Evolutionary conservation across 176 grass and related monocot species (phyloP).

Genomic region (Bothriochloa decipiens): DNA sequence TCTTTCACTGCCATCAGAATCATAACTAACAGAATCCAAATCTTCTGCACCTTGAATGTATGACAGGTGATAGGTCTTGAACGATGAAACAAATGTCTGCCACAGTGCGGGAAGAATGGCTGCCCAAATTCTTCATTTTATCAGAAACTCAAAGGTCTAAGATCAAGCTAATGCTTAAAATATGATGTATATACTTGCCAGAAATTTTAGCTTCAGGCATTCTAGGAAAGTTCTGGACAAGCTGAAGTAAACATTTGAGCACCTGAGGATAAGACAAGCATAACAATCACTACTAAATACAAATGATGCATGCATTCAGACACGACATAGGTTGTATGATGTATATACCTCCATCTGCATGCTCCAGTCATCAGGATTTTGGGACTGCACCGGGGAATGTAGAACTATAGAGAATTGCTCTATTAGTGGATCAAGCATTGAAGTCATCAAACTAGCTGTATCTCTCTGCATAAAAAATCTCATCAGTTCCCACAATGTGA

Average conservation of each 20-base stretch:
- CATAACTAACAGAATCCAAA: slow-evolving; percentile 71
- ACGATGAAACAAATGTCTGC: slow-evolving; percentile 86
- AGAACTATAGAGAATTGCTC: slow-evolving; percentile 80
- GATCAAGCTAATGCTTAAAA: not conserved
- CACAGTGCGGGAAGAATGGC: slow-evolving; percentile 80
- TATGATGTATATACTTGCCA: slow-evolving; percentile 52
- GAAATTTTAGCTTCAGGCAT: slow-evolving; percentile 74
- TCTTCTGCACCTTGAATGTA: slow-evolving; percentile 72
- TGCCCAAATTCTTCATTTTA: slow-evolving; percentile 42
- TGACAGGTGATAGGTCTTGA: slow-evolving; percentile 80
- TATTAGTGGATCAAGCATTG: slow-evolving; percentile 78
- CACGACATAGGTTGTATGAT: slow-evolving; percentile 12
- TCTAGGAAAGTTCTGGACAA: slow-evolving; percentile 85
- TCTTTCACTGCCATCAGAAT: slow-evolving; percentile 90
- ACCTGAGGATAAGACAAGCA: slow-evolving; percentile 67
- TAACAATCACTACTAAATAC: slow-evolving; percentile 40
- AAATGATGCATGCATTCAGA: not conserved
- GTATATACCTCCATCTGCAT: slow-evolving; percentile 95
- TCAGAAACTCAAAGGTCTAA: slow-evolving; percentile 31
- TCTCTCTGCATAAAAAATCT: slow-evolving; percentile 67
- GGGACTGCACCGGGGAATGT: slow-evolving; percentile 70
- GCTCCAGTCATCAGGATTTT: slow-evolving; percentile 95
- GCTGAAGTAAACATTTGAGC: slow-evolving; percentile 95
- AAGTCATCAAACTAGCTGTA: slow-evolving; percentile 71
- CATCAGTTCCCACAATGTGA: slow-evolving; percentile 26